Base-by-base conservation (phyloP, 371 early-diverging fungal genomes). In the Mortierella sp. region DNA sequence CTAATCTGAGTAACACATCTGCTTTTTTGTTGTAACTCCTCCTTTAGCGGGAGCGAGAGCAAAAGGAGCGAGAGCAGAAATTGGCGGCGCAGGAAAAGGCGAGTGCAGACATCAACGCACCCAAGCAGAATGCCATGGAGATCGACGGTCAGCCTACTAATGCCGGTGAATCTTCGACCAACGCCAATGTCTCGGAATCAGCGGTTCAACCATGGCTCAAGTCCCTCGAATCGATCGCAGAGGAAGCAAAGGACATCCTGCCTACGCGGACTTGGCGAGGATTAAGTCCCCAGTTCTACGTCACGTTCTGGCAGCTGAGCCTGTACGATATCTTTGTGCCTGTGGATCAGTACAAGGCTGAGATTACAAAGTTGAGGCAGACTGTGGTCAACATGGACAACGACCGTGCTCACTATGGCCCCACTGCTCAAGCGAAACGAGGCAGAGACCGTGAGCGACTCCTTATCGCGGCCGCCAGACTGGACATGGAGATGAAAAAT, bases 281-380 rank as follows among this genome's bases (percentile, higher is more conserved):
- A 16, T 76, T 98, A 46, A 91, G 93, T 4, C 90, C 96, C 0
- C 91, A 94, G 74, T 97, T 98, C 86, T 97, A 93, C 76, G 90
- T 91, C 0, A 93, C 94, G 0, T 98, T 98, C 78, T 98, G 98
- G 98, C 94, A 95, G 69, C 86, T 98, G 48, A 88, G 91, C 4
- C 81, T 96, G 1, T 95, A 96, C 80, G 98, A 98, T 80, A 95
- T 98, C 11, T 88, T 91, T 72, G 93, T 95, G 19, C 98, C 98
- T 13, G 86, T 83, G 40, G 87, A 82, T 0, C 92, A 93, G 76
- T 98, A 98, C 89, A 80, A 90, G 61, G 88, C 90, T 10, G 95
- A 96, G 61, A 95, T 96, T 50, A 88, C 88, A 8, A 90, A 90
- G 61, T 93, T 95, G 55, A 87, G 81, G 16, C 88, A 90, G 34